Evolutionary conservation across 202 grass and related monocot species (phyloP), one percentile per base, ranked within the genome.

Genomic region (Carex arenaria): DNA sequence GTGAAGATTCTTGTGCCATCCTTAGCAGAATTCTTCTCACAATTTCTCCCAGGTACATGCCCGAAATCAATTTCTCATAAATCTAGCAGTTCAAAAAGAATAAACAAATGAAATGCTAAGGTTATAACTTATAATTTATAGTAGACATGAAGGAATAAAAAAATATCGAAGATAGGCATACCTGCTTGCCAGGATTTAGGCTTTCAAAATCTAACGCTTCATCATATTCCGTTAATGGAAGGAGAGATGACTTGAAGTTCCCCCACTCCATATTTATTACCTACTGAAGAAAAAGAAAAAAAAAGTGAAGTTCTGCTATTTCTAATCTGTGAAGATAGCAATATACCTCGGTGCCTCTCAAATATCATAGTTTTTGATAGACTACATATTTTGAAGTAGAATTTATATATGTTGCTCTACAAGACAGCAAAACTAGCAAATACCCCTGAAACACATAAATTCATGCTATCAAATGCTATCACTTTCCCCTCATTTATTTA

Each of bases 231-330:
- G 88, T 94, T 60, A 92, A 42, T 55, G 94, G 88, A 85, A 97
- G 94, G 84, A 92, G 91, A 59, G 91, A 89, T 36, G 88, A 94
- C 86, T 79, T 90, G 45, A 97, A 97, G 84, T 94, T 92, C 6
- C 90, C 94, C 92, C 94, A 94, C 77, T 97, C 94, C 92, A 92
- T 94, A 74, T 97, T 92, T 87, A 97, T 92, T 83, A 92, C 89
- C 91, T 94, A 64, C 42, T 17, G 47, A 77, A 66, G 86, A 55
- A 7, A 81, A 11, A 86, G 3, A 85, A 43, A 26, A 54, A 36
- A 59, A 72, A 12, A 34, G 20, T 47, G 0, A 43, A 3, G 53
- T 72, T 19, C 26, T 56, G 43, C 3, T 14, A 83, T 5, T 17
- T 28, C 18, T 72, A 22, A 83, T 59, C 47, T 13, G 20, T 52